Evolutionary conservation across 2,329 filamentous ascomycete species (phyloP).

Genomic region (Nigrospora oryzae): DNA sequence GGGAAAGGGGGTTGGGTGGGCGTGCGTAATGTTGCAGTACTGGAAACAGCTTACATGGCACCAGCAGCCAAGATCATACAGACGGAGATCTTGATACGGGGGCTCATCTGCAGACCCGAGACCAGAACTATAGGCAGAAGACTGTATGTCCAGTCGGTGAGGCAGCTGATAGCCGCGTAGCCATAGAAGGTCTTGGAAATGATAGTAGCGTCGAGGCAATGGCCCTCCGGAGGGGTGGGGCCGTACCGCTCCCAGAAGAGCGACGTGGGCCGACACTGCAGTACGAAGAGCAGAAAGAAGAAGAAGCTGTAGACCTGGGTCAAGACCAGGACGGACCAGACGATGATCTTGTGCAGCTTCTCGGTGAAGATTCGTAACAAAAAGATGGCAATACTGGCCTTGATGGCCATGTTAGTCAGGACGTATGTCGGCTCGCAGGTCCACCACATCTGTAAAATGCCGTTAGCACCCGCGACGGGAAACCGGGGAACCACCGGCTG

Average conservation of each 20-base stretch:
- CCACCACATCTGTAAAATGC: conserved; percentile 21
- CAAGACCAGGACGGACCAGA: conserved; percentile 18
- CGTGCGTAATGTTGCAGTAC: no score
- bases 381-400: conserved; percentile 29
- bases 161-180: conserved; percentile 28
- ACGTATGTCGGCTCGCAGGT: conserved; percentile 33
- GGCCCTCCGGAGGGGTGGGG: conserved; percentile 15
- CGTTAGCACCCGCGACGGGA: no score
- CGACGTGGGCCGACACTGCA: conserved; percentile 28
- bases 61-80: conserved; percentile 21
- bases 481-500: no score
- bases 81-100: conserved; percentile 26
- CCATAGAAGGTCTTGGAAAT: conserved; percentile 22
- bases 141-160: conserved; percentile 29
- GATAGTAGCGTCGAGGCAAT: conserved; percentile 19
- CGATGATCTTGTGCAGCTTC: conserved; percentile 18
- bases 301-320: conserved; percentile 23
- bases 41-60: conserved; percentile 21
- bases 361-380: conserved; percentile 25
- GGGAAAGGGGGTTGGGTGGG: no score
- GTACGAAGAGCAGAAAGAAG: conserved; percentile 28
- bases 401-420: conserved; percentile 24
- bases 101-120: conserved; percentile 30
- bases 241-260: conserved; percentile 28
- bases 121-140: conserved; percentile 29